phyloP scores from a whole-genome alignment of 2,329 filamentous ascomycete genomes.

The Beauveria bassiana region DNA sequence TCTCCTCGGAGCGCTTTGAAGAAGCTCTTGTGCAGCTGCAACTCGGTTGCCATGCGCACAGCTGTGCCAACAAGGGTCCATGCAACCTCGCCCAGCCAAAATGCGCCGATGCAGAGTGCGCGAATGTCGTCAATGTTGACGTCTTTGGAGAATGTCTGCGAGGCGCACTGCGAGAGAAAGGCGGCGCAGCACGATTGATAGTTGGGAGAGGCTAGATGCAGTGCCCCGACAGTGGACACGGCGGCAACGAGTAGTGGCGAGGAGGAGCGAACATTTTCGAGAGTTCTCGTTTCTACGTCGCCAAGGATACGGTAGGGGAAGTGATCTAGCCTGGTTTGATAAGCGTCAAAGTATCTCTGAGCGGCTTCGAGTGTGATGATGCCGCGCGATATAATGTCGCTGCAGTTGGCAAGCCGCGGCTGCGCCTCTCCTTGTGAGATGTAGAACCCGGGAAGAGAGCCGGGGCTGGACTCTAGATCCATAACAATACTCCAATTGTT shows the following conservation, averaged over 20 bases:
- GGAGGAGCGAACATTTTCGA: slow-evolving; percentile 4
- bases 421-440: slow-evolving; percentile 7
- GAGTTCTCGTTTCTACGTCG: not conserved
- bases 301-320: slow-evolving; percentile 12
- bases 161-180: slow-evolving; percentile 10
- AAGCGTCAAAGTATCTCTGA: slow-evolving; percentile 6
- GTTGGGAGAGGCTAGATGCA: slow-evolving; percentile 10
- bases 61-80: slow-evolving; percentile 55
- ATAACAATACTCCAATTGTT: slow-evolving; percentile 11
- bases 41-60: slow-evolving; percentile 48
- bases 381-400: slow-evolving; percentile 7
- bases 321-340: slow-evolving; percentile 11
- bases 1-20: slow-evolving; percentile 38
- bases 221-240: slow-evolving; percentile 11
- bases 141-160: slow-evolving; percentile 18
- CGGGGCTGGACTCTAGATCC: slow-evolving; percentile 5
- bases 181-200: slow-evolving; percentile 9
- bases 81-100: slow-evolving; percentile 54
- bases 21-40: slow-evolving; percentile 47
- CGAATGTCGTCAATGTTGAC: slow-evolving; percentile 51
- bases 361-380: slow-evolving; percentile 11
- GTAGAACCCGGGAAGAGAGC: slow-evolving; percentile 8
- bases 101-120: slow-evolving; percentile 53
- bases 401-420: not conserved
- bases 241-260: slow-evolving; percentile 12